Base-by-base conservation (phyloP, 495 filamentous ascomycete species). In the Talaromyces proteolyticus region DNA sequence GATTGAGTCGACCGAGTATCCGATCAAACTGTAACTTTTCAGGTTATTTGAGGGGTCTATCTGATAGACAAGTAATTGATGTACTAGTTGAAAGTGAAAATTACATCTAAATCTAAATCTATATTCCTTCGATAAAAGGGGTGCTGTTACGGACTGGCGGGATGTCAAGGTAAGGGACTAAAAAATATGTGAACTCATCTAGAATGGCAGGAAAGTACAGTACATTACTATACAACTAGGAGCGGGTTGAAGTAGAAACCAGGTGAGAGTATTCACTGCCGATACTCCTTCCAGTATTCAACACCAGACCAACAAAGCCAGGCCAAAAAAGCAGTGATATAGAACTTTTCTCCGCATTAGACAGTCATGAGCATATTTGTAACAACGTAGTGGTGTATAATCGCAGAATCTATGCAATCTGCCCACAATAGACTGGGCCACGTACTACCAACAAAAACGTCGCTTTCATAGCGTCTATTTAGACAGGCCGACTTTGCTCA, bases 1-100 rank as follows among this genome's bases (percentile, higher is more conserved):
- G 57, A 94, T 96, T 64, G 86, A 93, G 66, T 91, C 77, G 49
- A 78, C 78, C 43, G 79, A 88, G 39, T 91, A 83, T 67, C 76
- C 76, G 38, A 53, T 72, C 51, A 47, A 63, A 50, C 47, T 76
- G 52, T 73, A 61, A 50, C 11, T 34, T 26, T 45, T 29, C 16
- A n/a, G n/a, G n/a, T n/a, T n/a, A n/a, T n/a, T n/a, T n/a, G n/a
- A n/a, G n/a, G n/a, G n/a, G n/a, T n/a, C n/a, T n/a, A n/a, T n/a
- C n/a, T n/a, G n/a, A n/a, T n/a, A n/a, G n/a, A n/a, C n/a, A n/a
- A n/a, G n/a, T n/a, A n/a, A n/a, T n/a, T n/a, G n/a, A n/a, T n/a
- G n/a, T 16, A 21, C 3, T 43, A 3, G 6, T 44, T 20, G 11
- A 24, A 17, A 29, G 29, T 25, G 23, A 20, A 29, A 25, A 26